Percentiles rank a stretch among this genome's conserved stretches.
phyloP scores from a whole-genome alignment of 2,329 filamentous ascomycete species.

The Dothidotthia symphoricarpi region DNA sequence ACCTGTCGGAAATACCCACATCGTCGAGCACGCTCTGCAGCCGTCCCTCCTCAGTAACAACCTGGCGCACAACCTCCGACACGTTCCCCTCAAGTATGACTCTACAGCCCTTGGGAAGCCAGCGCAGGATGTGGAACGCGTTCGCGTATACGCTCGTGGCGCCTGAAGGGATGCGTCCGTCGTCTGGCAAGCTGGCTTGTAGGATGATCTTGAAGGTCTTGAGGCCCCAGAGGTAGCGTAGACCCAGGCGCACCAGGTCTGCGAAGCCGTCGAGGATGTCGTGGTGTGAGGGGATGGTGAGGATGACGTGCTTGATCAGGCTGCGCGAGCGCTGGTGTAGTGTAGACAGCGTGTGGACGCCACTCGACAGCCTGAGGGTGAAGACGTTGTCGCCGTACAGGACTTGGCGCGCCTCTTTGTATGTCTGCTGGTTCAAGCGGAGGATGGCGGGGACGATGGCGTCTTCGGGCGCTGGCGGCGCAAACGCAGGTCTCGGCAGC shows the following conservation, averaged over 20 bases:
- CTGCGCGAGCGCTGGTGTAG: constrained; percentile 46
- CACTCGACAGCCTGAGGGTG: constrained; percentile 40
- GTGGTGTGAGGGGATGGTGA: constrained; percentile 48
- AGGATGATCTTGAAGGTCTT: constrained; percentile 45
- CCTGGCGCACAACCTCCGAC: constrained; percentile 41
- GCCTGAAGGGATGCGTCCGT: constrained; percentile 20
- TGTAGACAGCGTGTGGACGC: constrained; percentile 39
- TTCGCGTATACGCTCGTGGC: constrained; percentile 48
- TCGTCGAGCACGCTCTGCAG: constrained; percentile 45
- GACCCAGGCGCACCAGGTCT: constrained; percentile 46
- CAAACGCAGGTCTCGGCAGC: neutral
- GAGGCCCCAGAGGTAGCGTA: constrained; percentile 49
- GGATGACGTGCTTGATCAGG: constrained; percentile 45
- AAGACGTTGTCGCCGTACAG: constrained; percentile 37
- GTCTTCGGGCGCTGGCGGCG: constrained; percentile 19
- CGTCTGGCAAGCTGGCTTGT: constrained; percentile 33
- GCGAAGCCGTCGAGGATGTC: constrained; percentile 50
- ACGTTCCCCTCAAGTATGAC: constrained; percentile 44
- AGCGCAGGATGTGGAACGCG: constrained; percentile 49
- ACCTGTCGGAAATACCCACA: constrained; percentile 19
- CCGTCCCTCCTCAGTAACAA: constrained; percentile 46
- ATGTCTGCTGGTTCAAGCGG: constrained; percentile 41
- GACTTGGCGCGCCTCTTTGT: constrained; percentile 34
- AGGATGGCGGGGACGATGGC: constrained; percentile 43
- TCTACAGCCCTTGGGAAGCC: constrained; percentile 46